A percentile compares a stretch with the other conserved stretches of the same genome.
Conservation (phyloP, 129 eudicot genomes). For the Helianthus tuberosus region DNA sequence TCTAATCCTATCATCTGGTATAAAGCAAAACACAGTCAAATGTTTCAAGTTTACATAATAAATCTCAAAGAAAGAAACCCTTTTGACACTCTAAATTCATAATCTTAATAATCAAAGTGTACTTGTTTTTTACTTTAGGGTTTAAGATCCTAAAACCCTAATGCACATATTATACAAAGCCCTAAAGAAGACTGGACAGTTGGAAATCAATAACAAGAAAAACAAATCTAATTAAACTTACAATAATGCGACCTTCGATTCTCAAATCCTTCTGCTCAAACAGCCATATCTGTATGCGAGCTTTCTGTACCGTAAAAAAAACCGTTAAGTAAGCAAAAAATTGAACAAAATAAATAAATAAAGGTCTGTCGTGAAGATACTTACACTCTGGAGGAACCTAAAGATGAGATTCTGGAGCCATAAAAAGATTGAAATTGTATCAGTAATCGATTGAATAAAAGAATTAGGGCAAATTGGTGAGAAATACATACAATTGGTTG, state of each 20-base stretch:
- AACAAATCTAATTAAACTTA: constrained; percentile 23
- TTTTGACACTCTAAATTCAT: neutral
- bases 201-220: neutral
- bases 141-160: neutral
- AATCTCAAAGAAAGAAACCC: neutral
- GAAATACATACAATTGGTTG: constrained; percentile 62
- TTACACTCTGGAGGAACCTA: constrained; percentile 81
- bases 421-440: neutral
- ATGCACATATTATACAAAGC: neutral
- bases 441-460: neutral
- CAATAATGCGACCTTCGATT: constrained; percentile 83
- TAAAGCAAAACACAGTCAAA: neutral
- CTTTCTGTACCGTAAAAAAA: constrained; percentile 44
- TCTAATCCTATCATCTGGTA: neutral
- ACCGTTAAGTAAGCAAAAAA: neutral
- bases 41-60: neutral
- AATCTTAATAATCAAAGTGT: neutral
- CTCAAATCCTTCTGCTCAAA: constrained; percentile 87
- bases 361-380: neutral
- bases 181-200: neutral
- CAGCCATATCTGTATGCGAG: constrained; percentile 87
- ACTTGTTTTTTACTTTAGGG: neutral
- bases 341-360: neutral
- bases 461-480: neutral
- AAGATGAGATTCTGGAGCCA: constrained; percentile 66